Evolutionary conservation across 1,139 yeast genomes (phyloP).

Genomic region (Yamadazyma triangularis): DNA sequence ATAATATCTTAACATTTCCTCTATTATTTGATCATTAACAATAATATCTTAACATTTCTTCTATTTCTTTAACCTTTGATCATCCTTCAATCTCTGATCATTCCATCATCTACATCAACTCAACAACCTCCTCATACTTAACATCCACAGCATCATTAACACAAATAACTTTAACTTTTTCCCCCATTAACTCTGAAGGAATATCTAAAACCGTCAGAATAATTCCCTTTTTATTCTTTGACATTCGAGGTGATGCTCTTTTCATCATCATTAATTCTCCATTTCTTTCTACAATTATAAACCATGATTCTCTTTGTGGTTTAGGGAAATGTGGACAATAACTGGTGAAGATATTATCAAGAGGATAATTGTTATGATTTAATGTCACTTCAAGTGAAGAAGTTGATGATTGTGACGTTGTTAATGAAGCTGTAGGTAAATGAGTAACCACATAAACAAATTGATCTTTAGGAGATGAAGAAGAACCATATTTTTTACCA

Average conservation of each 20-base stretch:
- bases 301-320: constrained; percentile 93
- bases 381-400: constrained; percentile 42
- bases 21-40: no score
- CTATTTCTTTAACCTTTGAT: no score
- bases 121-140: no score
- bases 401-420: constrained; percentile 26
- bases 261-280: constrained; percentile 55
- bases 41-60: no score
- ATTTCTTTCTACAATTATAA: constrained; percentile 57
- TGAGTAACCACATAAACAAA: constrained; percentile 42
- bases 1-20: no score
- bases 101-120: no score
- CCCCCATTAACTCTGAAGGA: constrained; percentile 46
- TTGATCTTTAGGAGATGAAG: constrained; percentile 17
- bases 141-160: no score
- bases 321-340: constrained; percentile 84
- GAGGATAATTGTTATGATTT: constrained; percentile 50
- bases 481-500: constrained; percentile 22
- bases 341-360: constrained; percentile 57
- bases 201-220: constrained; percentile 43
- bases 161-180: constrained; percentile 39
- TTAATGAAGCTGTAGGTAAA: constrained; percentile 44
- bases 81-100: no score
- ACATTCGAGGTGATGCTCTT: constrained; percentile 59
- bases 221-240: constrained; percentile 40